Base-by-base conservation (phyloP, 1,139 yeast genomes). In the Suhomyces bribrorum region DNA sequence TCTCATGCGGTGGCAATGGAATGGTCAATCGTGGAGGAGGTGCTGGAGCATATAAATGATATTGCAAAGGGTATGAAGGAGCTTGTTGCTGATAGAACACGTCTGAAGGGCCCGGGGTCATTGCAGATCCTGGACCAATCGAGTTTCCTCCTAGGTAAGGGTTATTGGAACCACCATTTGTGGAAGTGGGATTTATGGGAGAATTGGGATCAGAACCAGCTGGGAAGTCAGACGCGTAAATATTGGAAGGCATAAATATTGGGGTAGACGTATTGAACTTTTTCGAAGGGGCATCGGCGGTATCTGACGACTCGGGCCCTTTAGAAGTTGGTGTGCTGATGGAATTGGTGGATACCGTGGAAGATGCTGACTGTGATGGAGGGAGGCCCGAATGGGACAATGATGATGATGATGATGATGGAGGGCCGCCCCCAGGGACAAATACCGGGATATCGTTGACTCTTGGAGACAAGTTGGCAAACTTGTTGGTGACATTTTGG, bases 11-110 rank as follows among this genome's bases (percentile, higher is more conserved):
- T 30, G 77, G 75, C 45, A 84, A 64, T 4, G 83, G 81, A 7
- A 77, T 62, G 14, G 75, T 69, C 42, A 80, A 62, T 47, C 86
- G 79, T 18, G 90, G 90, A 4, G 95, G 94, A 3, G 95, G 87
- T 14, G 79, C 77, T 1, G 97, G 97, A 0, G 97, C 95, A 61
- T 90, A 90, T 34, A 89, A 64, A 61, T 90, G 96, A 56, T 87
- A 86, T 53, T 89, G 92, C 34, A 88, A 66, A 2, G 96, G 92
- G 50, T 71, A 83, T 32, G 63, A 51, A 5, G 55, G 41, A 14
- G 57, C 46, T 18, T 43, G 56, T 17, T 51, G 57, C 31, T 50
- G 55, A 32, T 43, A 56, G 39, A 48, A 60, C 47, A 54, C 47
- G 31, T 50, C 57, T 6, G 43, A 40, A 13, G 56, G 50, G 20